Percentiles rank a stretch among this genome's conserved stretches.
Evolutionary conservation across 2,329 filamentous ascomycete species (phyloP).

Genomic region (Arthrobotrys megalospora): DNA sequence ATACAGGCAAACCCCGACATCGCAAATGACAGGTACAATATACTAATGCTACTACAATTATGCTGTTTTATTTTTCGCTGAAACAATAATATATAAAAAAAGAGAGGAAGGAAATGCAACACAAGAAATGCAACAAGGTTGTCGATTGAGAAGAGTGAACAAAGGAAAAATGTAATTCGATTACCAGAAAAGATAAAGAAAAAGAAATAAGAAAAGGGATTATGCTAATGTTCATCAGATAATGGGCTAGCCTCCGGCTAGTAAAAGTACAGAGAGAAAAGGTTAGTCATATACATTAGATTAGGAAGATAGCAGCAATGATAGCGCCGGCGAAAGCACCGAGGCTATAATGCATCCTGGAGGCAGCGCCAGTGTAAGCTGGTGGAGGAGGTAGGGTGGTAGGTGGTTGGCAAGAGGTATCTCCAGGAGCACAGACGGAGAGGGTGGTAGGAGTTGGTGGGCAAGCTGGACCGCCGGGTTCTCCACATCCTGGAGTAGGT

Average conservation of each 20-base stretch:
- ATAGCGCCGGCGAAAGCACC: constrained; percentile 37
- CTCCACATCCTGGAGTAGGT: constrained; percentile 26
- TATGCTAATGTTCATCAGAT: constrained; percentile 27
- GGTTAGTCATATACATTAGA: constrained; percentile 32
- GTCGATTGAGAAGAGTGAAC: no score
- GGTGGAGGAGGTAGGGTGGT: constrained; percentile 23
- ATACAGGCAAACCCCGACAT: constrained; percentile 24
- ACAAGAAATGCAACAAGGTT: constrained; percentile 28
- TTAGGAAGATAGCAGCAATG: constrained; percentile 35
- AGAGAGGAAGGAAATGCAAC: constrained; percentile 13
- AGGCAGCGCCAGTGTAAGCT: constrained; percentile 42
- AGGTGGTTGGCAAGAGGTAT: constrained; percentile 26
- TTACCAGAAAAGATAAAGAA: neutral
- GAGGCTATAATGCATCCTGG: constrained; percentile 40
- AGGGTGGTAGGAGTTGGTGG: constrained; percentile 24
- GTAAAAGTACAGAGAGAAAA: constrained; percentile 26
- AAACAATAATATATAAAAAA: neutral
- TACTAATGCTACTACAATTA: constrained; percentile 10
- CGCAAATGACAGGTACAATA: constrained; percentile 13
- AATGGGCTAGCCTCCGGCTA: neutral
- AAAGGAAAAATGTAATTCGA: neutral
- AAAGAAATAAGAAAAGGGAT: constrained; percentile 19
- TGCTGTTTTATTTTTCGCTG: constrained; percentile 11
- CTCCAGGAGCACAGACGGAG: constrained; percentile 17
- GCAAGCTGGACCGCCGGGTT: constrained; percentile 30